Base-by-base conservation (phyloP, 2,329 filamentous ascomycete genomes). In the Penicillium italicum region DNA sequence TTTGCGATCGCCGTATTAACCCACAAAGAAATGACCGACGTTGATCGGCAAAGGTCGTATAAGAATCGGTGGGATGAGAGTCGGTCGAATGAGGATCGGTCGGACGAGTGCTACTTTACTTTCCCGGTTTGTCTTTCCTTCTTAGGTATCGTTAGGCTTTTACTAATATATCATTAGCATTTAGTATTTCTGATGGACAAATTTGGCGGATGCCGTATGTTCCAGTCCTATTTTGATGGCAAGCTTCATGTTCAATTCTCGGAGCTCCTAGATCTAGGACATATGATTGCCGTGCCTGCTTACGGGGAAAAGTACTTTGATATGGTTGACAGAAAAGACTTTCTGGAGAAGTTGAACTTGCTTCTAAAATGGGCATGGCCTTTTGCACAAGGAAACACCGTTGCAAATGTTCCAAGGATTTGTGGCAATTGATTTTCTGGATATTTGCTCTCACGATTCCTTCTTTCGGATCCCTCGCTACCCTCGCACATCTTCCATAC, bases 171-270 rank as follows among this genome's bases (percentile, higher is more conserved):
- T 31, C 34, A 49, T 49, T 24, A 49, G 46, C 12, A 40, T 49
- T 49, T 49, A 31, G 46, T 49, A 31, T 40, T 49, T 41, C 34
- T 49, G 34, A 40, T 49, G 46, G 36, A 49, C 46, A 20, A 30
- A 31, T 40, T 22, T 33, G 46, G 46, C 26, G 36, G 46, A 49
- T 49, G 46, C 34, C 34, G 46, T 31, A 49, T 49, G 36, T 49
- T 49, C 11, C 36, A 49, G 9, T 50, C 47, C 7, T 50, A 50
- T 41, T 50, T 50, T 50, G 37, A 50, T 50, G 47, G 47, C 37
- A 50, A 50, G 47, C 37, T 50, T 50, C 37, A 50, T 34, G 37
- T 50, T 34, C 37, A 50, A 41, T 50, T 50, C 47, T 50, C 47
- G 28, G 37, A 50, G 47, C 28, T 50, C 37, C 47, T 50, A 41